Conservation (phyloP, 108 stramenopile species). For the Fistulifera pelliculosa region DNA sequence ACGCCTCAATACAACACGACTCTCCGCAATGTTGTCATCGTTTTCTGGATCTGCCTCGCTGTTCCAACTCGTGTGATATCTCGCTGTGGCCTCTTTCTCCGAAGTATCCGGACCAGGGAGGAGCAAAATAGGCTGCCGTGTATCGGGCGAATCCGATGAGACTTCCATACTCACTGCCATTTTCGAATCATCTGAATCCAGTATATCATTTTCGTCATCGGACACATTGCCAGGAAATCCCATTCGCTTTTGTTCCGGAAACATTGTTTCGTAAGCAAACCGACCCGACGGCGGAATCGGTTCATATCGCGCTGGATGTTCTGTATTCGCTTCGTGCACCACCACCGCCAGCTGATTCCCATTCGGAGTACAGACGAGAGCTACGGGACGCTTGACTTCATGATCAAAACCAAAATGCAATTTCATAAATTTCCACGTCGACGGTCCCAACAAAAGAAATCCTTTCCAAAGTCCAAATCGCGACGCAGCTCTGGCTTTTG, state of each 20-base stretch:
- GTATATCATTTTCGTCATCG: conserved; percentile 6
- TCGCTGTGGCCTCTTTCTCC: not conserved
- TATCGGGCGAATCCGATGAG: not conserved
- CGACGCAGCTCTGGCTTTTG: conserved; percentile 9
- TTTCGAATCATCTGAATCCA: not conserved
- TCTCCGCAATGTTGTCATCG: conserved; percentile 2
- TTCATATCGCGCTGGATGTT: not conserved
- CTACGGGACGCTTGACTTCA: conserved; percentile 1
- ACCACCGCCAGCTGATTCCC: not conserved
- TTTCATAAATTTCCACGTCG: conserved; percentile 35
- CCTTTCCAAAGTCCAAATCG: conserved; percentile 19
- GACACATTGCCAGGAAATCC: conserved; percentile 7
- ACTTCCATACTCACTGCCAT: too few relatives aligned
- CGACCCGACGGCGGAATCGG: conserved; percentile 30
- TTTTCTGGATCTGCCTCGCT: not conserved
- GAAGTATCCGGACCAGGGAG: not conserved
- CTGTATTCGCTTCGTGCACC: not conserved
- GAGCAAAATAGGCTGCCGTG: not conserved
- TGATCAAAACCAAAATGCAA: conserved; percentile 32
- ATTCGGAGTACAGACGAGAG: not conserved
- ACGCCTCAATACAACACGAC: conserved; percentile 12
- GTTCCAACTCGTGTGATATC: not conserved
- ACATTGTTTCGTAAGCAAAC: conserved; percentile 31
- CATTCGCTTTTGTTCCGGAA: not conserved
- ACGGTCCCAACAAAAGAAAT: conserved; percentile 40